phyloP scores from a whole-genome alignment of 2,329 filamentous ascomycete genomes.

The Blastomyces silverae region DNA sequence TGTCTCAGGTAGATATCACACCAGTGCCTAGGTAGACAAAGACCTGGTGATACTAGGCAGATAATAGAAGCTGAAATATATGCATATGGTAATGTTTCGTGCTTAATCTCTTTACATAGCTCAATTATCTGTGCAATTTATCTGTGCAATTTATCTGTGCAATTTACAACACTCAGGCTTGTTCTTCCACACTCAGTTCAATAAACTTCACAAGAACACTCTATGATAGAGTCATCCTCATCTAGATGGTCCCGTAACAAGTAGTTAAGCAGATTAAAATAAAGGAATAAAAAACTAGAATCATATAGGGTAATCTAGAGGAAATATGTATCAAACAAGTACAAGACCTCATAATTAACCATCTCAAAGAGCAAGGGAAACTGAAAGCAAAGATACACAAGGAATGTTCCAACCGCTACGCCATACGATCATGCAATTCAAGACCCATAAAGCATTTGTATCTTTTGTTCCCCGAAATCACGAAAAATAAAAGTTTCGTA shows the following conservation, averaged over 20 bases:
- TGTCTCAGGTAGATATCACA: neutral
- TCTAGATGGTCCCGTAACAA: neutral
- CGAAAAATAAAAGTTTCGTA: neutral
- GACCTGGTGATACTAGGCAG: neutral
- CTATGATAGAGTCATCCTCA: no score
- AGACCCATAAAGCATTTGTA: slow-evolving; percentile 12
- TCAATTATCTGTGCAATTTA: neutral
- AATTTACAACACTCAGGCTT: neutral
- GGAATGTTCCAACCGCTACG: slow-evolving; percentile 19
- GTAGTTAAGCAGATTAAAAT: neutral
- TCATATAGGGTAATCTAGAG: neutral
- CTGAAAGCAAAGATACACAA: slow-evolving; percentile 13
- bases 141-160: neutral
- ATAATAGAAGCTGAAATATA: neutral
- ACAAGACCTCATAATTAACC: slow-evolving; percentile 11
- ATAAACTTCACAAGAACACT: neutral
- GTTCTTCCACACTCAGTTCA: neutral
- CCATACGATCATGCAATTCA: slow-evolving; percentile 20
- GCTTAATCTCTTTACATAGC: neutral
- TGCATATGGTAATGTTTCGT: neutral
- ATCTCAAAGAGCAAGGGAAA: slow-evolving; percentile 12
- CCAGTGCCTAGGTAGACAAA: neutral
- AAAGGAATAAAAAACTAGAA: slow-evolving; percentile 14
- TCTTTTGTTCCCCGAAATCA: neutral
- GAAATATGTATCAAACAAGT: neutral